Conservation (phyloP, 2,329 filamentous ascomycete species). For the Hysterium pulicare region DNA sequence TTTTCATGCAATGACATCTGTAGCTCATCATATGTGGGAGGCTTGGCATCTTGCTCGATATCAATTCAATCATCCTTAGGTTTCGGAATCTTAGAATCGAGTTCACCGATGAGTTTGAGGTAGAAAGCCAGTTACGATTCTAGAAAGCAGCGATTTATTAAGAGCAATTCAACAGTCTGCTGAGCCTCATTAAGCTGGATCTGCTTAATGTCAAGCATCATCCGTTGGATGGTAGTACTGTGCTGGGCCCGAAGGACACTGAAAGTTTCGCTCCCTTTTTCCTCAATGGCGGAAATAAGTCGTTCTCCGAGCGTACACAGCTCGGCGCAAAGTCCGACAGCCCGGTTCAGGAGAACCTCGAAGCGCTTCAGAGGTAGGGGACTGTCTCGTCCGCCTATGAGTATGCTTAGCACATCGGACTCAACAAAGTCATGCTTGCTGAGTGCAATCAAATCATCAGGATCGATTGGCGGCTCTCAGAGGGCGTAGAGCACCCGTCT, state of each 20-base stretch:
- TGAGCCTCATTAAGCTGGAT: background rate
- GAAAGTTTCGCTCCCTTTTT: background rate
- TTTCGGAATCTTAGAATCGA: too few species aligned
- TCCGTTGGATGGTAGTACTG: background rate
- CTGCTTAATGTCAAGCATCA: background rate
- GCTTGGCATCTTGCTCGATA: too few species aligned
- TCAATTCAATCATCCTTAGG: too few species aligned
- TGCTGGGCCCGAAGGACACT: background rate
- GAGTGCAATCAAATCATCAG: too few species aligned
- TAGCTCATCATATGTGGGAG: too few species aligned
- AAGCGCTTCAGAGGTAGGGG: conserved; percentile 32
- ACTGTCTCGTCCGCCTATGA: too few species aligned
- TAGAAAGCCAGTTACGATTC: too few species aligned
- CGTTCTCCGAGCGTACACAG: background rate
- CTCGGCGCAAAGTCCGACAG: background rate
- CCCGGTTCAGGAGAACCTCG: background rate
- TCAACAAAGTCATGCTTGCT: too few species aligned
- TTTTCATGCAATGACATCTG: too few species aligned
- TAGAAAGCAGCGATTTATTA: background rate
- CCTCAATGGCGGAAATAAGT: background rate
- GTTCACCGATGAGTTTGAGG: too few species aligned
- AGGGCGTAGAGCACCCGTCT: conserved; percentile 13
- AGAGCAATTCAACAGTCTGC: background rate
- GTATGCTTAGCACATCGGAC: too few species aligned
- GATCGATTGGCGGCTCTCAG: conserved; percentile 28